Evolutionary conservation across 2,329 filamentous ascomycete species (phyloP).

Genomic region (Colletotrichum nymphaeae): DNA sequence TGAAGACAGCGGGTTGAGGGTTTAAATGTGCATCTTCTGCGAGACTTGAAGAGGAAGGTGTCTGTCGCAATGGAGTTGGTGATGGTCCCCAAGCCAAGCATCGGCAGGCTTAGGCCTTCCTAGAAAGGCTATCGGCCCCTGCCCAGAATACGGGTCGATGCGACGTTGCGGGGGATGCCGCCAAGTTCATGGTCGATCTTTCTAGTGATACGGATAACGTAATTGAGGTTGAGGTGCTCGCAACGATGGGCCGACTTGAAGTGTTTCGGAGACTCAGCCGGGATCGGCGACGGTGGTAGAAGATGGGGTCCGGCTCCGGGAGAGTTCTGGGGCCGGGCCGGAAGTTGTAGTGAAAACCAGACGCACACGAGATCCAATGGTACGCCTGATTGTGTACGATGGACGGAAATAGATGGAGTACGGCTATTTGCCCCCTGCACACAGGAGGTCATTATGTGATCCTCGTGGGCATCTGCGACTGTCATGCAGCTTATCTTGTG

Average conservation of each 20-base stretch:
- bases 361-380: too few species aligned
- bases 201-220: neutral
- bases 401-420: neutral
- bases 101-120: neutral
- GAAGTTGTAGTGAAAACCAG: neutral
- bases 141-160: neutral
- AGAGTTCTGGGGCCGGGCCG: too few species aligned
- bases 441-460: neutral
- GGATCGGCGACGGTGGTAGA: neutral
- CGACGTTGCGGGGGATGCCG: neutral
- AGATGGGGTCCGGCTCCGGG: neutral
- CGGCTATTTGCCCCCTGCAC: neutral
- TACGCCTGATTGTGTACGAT: neutral
- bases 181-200: neutral
- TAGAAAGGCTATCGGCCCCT: neutral
- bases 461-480: neutral
- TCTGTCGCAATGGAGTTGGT: conserved; percentile 9
- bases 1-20: neutral
- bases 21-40: neutral
- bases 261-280: neutral
- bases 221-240: neutral
- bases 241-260: neutral
- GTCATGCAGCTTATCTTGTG: neutral
- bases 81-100: neutral
- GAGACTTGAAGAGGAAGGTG: conserved; percentile 21